Base-by-base conservation (phyloP, 192 early-diverging fungal species). In the Rhizophagus clarus region DNA sequence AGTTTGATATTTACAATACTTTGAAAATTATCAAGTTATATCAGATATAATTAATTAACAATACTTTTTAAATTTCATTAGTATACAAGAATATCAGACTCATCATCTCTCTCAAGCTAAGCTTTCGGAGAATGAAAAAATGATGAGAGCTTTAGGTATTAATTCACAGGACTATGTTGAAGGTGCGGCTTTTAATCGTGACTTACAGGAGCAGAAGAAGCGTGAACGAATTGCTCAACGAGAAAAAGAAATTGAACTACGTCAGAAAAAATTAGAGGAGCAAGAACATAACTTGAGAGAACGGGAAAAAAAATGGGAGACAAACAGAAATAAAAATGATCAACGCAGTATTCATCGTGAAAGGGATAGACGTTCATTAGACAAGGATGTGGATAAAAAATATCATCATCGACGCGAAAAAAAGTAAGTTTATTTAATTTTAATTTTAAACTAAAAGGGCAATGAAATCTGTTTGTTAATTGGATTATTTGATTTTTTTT, bases 181-280 rank as follows among this genome's bases (percentile, higher is more conserved):
- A 73, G 95, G 96, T 24, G 88, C 88, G 26, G 91, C 95, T 11
- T 97, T 97, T 86, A 89, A 95, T 81, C 80, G 85, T 61, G 94
- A 94, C 26, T 82, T 93, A 68, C 92, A 92, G 80, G 89, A 88
- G 79, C 64, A 77, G 76, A 60, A 69, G 40, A 83, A 83, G 45
- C 69, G 77, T 31, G 88, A 89, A 77, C 67, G 82, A 6, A 63
- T 83, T n/a, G 37, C 74, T 45, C 76, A 81, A 60, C 69, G 81
- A 40, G 85, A 85, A 69, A 77, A 79, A 64, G 85, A 85, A 63
- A 70, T 66, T 32, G 86, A 86, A 56, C 77, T 66, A 29, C 81
- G 81, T 24, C 40, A 76, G 26, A 72, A 84, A 80, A 77, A 10
- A 29, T 66, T 12, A 67, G 60, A 61, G 15, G 60, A 75, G 60